Evolutionary conservation across 225 moss, liverwort and hornwort genomes (phyloP).

Genomic region (Pseudoscleropodium purum): DNA sequence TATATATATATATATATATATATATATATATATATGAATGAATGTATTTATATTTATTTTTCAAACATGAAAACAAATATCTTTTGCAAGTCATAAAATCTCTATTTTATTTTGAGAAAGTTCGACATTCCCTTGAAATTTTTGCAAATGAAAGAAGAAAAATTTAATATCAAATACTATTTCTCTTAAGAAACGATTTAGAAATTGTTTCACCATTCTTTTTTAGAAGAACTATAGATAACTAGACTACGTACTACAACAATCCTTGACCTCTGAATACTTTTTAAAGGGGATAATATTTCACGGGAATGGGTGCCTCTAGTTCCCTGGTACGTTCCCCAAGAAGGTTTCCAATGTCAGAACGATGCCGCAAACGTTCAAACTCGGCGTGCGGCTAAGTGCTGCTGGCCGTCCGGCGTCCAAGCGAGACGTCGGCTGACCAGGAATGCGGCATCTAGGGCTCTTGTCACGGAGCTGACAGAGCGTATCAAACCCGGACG

Average conservation of each 20-base stretch:
- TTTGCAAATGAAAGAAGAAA: background rate
- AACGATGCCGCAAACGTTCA: background rate
- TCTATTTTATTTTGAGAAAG: background rate
- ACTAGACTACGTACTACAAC: too few species aligned
- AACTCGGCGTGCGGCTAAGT: background rate
- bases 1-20: too few species aligned
- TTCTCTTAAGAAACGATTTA: background rate
- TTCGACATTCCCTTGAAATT: rapidly evolving
- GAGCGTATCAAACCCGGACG: background rate
- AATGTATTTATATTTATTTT: background rate
- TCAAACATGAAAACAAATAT: background rate
- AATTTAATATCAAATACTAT: background rate
- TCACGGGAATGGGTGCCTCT: background rate
- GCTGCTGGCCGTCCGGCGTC: background rate
- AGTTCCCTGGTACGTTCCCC: background rate
- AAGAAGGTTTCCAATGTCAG: background rate
- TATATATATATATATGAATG: too few species aligned
- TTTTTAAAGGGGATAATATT: background rate
- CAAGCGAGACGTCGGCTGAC: background rate
- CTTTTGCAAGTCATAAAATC: background rate
- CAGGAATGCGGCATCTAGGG: conserved; percentile 5
- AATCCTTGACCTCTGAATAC: background rate
- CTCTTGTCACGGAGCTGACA: background rate
- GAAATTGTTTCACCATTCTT: background rate
- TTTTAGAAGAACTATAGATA: background rate